Percentiles rank a stretch among this genome's conserved stretches.
Conservation (phyloP, 306 rosid genomes). For the Alnus glutinosa region DNA sequence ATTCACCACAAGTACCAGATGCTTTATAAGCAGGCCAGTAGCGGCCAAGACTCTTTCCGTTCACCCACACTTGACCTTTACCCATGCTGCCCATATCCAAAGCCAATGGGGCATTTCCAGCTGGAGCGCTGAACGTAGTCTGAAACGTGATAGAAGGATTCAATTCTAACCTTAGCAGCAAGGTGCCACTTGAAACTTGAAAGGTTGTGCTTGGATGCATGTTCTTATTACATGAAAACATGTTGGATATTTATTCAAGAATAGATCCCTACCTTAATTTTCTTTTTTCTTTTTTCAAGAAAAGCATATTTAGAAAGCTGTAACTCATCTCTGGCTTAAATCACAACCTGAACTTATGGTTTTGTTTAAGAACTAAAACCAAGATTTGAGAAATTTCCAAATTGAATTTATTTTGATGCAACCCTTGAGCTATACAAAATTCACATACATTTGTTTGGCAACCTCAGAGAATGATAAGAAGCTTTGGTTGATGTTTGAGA, state of each 20-base stretch:
- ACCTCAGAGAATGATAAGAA: conserved; percentile 2
- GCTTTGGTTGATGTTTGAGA: conserved; percentile 19
- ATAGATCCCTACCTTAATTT: background rate
- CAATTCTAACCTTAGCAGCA: background rate
- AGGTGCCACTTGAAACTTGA: background rate
- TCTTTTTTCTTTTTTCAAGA: background rate
- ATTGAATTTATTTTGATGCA: background rate
- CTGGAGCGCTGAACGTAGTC: conserved; percentile 88
- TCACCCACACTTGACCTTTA: conserved; percentile 94
- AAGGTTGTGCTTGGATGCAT: conserved; percentile 3
- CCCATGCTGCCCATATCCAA: conserved; percentile 95
- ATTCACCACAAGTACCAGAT: conserved; percentile 69
- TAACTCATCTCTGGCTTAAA: background rate
- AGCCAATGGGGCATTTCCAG: conserved; percentile 83
- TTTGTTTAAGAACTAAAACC: conserved; percentile 1
- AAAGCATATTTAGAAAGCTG: background rate
- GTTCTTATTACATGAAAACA: background rate
- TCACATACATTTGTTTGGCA: background rate
- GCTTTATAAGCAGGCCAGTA: conserved; percentile 98
- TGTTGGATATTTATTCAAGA: background rate
- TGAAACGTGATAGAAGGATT: conserved; percentile 30
- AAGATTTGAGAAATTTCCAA: background rate
- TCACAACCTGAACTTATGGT: background rate
- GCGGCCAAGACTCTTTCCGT: conserved; percentile 80
- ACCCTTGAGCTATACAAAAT: background rate